Conservation (phyloP, 148 eudicot species). For the Chenopodium quinoa region DNA sequence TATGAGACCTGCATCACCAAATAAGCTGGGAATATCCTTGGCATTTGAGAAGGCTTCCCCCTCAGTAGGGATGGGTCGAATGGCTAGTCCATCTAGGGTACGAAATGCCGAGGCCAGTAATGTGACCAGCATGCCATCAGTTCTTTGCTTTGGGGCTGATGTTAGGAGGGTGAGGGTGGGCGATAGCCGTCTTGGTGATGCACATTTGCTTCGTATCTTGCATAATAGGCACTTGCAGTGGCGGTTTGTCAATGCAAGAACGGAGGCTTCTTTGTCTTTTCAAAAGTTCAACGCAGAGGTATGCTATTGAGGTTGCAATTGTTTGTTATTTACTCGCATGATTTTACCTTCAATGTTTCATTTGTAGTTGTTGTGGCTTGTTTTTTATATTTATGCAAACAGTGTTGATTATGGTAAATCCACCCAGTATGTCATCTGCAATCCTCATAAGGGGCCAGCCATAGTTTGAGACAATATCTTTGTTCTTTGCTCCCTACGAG, state of each 20-base stretch:
- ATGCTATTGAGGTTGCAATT: conserved; percentile 12
- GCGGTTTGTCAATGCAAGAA: conserved; percentile 76
- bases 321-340: background rate
- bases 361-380: too few relatives aligned
- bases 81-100: conserved; percentile 55
- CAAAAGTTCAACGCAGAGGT: conserved; percentile 64
- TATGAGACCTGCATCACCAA: conserved; percentile 44
- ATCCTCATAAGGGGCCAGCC: too few relatives aligned
- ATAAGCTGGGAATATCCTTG: conserved; percentile 23
- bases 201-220: conserved; percentile 57
- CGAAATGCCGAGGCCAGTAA: conserved; percentile 34
- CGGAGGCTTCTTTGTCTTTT: conserved; percentile 43
- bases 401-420: too few relatives aligned
- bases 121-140: conserved; percentile 40
- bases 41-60: conserved; percentile 33
- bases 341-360: background rate
- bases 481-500: too few relatives aligned
- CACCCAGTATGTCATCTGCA: too few relatives aligned
- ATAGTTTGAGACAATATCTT: too few relatives aligned
- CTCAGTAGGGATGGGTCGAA: conserved; percentile 35
- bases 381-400: too few relatives aligned
- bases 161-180: conserved; percentile 60
- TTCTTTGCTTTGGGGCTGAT: conserved; percentile 58
- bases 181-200: conserved; percentile 60
- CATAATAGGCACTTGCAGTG: conserved; percentile 79